phyloP scores from a whole-genome alignment of 345 rosid genomes.

The Kernera saxatilis region DNA sequence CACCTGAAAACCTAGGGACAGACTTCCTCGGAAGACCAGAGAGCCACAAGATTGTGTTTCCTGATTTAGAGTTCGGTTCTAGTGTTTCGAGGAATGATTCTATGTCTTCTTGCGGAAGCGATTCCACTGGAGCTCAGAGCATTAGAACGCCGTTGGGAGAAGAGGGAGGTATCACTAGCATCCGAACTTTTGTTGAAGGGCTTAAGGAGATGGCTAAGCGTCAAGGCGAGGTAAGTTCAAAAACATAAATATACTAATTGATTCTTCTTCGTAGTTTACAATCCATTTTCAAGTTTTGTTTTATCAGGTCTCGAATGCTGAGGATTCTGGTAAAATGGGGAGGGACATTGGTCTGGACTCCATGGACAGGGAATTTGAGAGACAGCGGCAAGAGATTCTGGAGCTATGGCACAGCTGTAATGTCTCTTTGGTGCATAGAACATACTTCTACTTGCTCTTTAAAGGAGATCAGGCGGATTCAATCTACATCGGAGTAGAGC shows the following conservation, averaged over 20 bases:
- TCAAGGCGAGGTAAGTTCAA: slow-evolving; percentile 25
- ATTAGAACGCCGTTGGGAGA: slow-evolving; percentile 22
- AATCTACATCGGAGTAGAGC: slow-evolving; percentile 91
- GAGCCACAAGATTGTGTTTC: slow-evolving; percentile 36
- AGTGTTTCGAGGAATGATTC: slow-evolving; percentile 66
- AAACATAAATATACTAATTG: not conserved
- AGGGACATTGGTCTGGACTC: slow-evolving; percentile 54
- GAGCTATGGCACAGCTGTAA: slow-evolving; percentile 88
- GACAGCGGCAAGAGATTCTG: slow-evolving; percentile 55
- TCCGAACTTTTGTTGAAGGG: slow-evolving; percentile 76
- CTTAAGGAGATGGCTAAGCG: slow-evolving; percentile 67
- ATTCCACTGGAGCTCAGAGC: slow-evolving; percentile 33
- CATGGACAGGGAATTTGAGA: slow-evolving; percentile 60
- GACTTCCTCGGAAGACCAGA: slow-evolving; percentile 64
- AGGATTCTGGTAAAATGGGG: slow-evolving; percentile 24
- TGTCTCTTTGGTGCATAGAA: slow-evolving; percentile 81
- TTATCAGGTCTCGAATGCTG: slow-evolving; percentile 1
- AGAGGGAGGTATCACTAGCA: slow-evolving; percentile 62
- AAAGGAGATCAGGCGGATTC: slow-evolving; percentile 86
- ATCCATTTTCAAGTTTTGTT: not conserved
- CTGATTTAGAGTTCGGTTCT: slow-evolving; percentile 40
- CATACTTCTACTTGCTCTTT: slow-evolving; percentile 86
- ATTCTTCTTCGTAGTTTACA: not conserved
- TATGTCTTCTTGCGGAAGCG: slow-evolving; percentile 67
- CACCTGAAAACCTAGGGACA: slow-evolving; percentile 43